These are phyloP conservation scores for Seiridium cupressi DNA, from an alignment of 2,329 filamentous ascomycete species.

Conservation along the genomic window DNA sequence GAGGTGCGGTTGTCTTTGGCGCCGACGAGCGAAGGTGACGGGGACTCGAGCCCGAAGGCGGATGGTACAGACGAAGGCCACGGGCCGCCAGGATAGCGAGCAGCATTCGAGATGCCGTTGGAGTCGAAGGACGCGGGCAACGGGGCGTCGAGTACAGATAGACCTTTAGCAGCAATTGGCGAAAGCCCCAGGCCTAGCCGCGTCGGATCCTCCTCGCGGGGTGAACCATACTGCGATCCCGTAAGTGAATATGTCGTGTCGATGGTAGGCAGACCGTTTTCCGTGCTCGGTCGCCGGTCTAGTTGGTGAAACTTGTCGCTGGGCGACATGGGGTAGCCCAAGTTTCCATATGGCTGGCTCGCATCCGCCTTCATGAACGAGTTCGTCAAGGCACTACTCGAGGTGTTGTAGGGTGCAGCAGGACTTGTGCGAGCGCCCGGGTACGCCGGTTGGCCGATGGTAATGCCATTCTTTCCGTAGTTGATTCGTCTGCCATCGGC, in stretches of 20 bases:
- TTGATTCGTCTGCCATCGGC: constrained; percentile 93
- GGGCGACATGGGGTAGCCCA: constrained; percentile 39
- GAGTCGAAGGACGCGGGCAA: constrained; percentile 95
- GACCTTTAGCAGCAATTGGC: constrained; percentile 64
- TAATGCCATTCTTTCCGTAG: constrained; percentile 68
- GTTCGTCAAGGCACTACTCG: constrained; percentile 69
- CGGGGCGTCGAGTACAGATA: constrained; percentile 92
- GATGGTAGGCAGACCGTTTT: constrained; percentile 55
- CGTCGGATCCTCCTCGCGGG: constrained; percentile 62
- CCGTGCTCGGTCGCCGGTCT: constrained; percentile 49
- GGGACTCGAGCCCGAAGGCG: constrained; percentile 85
- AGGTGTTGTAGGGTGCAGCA: constrained; percentile 57
- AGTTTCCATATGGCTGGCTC: constrained; percentile 42
- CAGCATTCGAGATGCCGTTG: constrained; percentile 89
- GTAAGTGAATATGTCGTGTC: constrained; percentile 58
- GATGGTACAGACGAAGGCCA: constrained; percentile 91
- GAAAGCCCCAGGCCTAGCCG: constrained; percentile 74
- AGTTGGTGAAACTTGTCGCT: constrained; percentile 39
- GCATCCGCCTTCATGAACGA: constrained; percentile 65
- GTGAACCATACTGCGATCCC: constrained; percentile 74
- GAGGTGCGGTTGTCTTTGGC: constrained; percentile 61
- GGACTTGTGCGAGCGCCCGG: constrained; percentile 69
- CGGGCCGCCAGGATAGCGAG: constrained; percentile 73
- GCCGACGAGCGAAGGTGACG: constrained; percentile 68
- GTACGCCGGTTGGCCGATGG: constrained; percentile 57